Conservation (phyloP, 331 rosid species). For the Erythrophleum ivorense region DNA sequence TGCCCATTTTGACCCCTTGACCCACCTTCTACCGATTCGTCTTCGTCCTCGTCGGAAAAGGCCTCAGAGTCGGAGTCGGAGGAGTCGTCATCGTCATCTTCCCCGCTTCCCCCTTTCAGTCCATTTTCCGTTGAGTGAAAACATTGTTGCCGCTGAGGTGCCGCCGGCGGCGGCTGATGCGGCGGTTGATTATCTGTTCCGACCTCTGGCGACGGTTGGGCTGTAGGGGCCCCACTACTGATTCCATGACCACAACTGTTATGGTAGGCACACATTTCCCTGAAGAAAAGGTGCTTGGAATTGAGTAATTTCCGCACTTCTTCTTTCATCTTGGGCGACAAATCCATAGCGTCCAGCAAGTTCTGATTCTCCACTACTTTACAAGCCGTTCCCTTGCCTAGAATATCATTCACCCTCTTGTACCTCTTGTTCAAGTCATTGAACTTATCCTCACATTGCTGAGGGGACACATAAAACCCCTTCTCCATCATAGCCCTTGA, state of each 20-base stretch:
- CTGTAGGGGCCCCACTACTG: slow-evolving; percentile 14
- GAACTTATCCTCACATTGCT: slow-evolving; percentile 96
- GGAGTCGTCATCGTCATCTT: neutral
- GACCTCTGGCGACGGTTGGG: slow-evolving; percentile 53
- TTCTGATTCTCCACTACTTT: slow-evolving; percentile 84
- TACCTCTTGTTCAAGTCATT: slow-evolving; percentile 92
- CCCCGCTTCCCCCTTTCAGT: slow-evolving; percentile 26
- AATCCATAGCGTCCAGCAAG: slow-evolving; percentile 82
- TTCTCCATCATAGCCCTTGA: slow-evolving; percentile 96
- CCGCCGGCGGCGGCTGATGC: slow-evolving; percentile 32
- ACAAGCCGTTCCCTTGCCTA: slow-evolving; percentile 95
- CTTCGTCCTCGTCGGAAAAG: slow-evolving; percentile 53
- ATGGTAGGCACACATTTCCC: slow-evolving; percentile 98
- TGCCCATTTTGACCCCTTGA: slow-evolving; percentile 49
- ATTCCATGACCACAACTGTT: slow-evolving; percentile 74
- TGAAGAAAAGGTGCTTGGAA: slow-evolving; percentile 89
- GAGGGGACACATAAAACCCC: slow-evolving; percentile 92
- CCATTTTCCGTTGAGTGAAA: slow-evolving; percentile 61
- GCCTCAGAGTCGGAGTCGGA: neutral
- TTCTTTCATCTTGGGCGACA: slow-evolving; percentile 73
- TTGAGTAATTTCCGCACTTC: slow-evolving; percentile 80
- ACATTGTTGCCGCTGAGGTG: slow-evolving; percentile 47
- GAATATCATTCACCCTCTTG: slow-evolving; percentile 92
- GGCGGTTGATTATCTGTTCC: slow-evolving; percentile 51
- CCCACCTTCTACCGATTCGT: slow-evolving; percentile 56